Percentiles rank a stretch among this genome's conserved stretches.
Conservation (phyloP, 2,329 filamentous ascomycete species). For the Graphilbum fragrans region DNA sequence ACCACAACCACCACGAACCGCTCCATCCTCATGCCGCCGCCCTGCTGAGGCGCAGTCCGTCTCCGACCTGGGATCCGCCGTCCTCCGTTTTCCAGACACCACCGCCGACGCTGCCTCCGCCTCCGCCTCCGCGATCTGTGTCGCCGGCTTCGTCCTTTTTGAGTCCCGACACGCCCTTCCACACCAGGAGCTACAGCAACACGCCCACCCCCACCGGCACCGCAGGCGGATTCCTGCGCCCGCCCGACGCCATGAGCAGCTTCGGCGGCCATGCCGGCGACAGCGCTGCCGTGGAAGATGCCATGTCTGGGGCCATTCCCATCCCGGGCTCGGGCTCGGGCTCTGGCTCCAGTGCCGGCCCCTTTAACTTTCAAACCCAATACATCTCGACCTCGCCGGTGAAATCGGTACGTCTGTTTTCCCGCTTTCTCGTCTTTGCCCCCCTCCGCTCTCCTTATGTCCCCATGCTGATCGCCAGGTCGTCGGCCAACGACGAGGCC, state of each 20-base stretch:
- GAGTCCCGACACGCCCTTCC: neutral
- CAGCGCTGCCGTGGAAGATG: neutral
- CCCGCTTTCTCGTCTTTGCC: neutral
- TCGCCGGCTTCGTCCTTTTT: neutral
- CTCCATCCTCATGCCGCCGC: conserved; percentile 9
- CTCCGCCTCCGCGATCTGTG: neutral
- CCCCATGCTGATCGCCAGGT: conserved; percentile 38
- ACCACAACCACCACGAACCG: neutral
- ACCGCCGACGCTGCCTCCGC: too few relatives aligned
- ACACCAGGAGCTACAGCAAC: neutral
- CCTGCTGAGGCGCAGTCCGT: conserved; percentile 9
- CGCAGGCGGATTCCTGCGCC: neutral
- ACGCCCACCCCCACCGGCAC: neutral
- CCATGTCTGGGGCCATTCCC: neutral
- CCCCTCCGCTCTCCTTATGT: neutral
- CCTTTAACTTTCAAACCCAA: conserved; percentile 92
- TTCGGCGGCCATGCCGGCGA: neutral
- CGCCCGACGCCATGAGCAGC: neutral
- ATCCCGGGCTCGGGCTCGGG: neutral
- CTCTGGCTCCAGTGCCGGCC: neutral
- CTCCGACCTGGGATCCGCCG: neutral
- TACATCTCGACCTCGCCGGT: conserved; percentile 62
- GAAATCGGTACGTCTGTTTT: conserved; percentile 52
- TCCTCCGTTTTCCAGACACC: neutral
- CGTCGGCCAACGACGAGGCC: conserved; percentile 81